Base-by-base conservation (phyloP, 78 protist species). In the Protostelium mycophagum region DNA sequence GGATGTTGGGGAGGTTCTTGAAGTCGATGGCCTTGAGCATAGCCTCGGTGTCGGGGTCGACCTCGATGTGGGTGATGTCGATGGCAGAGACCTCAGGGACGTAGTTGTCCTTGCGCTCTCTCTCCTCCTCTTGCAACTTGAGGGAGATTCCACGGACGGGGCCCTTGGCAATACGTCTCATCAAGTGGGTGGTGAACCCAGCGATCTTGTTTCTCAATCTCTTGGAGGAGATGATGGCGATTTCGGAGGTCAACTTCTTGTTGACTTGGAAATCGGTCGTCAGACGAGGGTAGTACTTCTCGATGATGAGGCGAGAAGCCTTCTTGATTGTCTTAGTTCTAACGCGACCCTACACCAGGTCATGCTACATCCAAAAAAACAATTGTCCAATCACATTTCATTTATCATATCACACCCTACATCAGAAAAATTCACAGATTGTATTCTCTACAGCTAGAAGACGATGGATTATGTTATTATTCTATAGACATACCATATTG, bases 81-180 rank as follows among this genome's bases (percentile, higher is more conserved):
- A 99, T 63, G 88, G 96, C 99, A 29, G 99, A 98, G 85, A 90
- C 88, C 63, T 95, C 96, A 87, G 99, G 99, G 39, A 99, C 99
- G 96, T 94, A 98, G 97, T 99, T 99, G 94, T 98, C 99, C 83
- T 99, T 95, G 89, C 99, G 97, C 98, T 99, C 99, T 87, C 99
- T 98, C 97, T 99, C 99, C 96, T 99, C 99, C 96, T 99, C 99
- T 93, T 97, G 99, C 36, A 99, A 95, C 93, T 98, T 98, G 91
- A 98, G 96, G 29, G 99, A 98, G 88, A 98, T 97, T 63, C 99
- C 99, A 38, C 99, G 99, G 83, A 99, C 99, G 84, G 99, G 99
- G 0, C 99, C 99, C 34, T 91, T 87, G 92, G 93, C 96, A 63
- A 99, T 97, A 89, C 99, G 98, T 96, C 94, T 96, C 99, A 99